phyloP scores from a whole-genome alignment of 305 asterid genomes.

The Solanum hybrid region DNA sequence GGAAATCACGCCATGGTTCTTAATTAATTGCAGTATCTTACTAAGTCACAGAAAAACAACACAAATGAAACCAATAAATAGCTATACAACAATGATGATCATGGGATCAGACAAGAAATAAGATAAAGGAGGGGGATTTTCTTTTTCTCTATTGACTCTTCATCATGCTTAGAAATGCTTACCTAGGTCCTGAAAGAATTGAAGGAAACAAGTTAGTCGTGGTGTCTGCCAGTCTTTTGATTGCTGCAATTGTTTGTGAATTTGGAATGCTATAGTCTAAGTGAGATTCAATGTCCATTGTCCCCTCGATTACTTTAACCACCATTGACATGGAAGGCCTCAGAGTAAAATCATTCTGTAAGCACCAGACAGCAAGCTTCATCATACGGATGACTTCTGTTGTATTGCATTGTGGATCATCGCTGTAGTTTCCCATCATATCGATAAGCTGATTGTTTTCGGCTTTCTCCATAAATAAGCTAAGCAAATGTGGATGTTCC shows the following conservation, averaged over 20 bases:
- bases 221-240: not conserved
- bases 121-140: not conserved
- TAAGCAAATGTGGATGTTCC: not conserved
- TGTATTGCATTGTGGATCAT: not conserved
- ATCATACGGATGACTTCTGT: not conserved
- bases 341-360: constrained; percentile 1
- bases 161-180: not conserved
- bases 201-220: not conserved
- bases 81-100: not conserved
- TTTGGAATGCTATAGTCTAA: not conserved
- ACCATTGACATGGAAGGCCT: constrained; percentile 10
- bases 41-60: not conserved
- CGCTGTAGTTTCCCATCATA: not conserved
- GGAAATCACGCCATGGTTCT: not conserved
- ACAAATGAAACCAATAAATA: not conserved
- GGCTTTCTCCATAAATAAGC: not conserved
- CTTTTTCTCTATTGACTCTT: not conserved
- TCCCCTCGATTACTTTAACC: constrained; percentile 7
- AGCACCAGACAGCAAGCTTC: constrained; percentile 9
- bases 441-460: not conserved
- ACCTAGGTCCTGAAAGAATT: constrained; percentile 2
- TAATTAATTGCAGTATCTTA: not conserved
- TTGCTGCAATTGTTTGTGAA: not conserved
- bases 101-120: not conserved
- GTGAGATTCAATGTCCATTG: not conserved